Evolutionary conservation across 345 rosid species (phyloP), one percentile per base, ranked within the genome.

Genomic region (Aquilaria yunnanensis): DNA sequence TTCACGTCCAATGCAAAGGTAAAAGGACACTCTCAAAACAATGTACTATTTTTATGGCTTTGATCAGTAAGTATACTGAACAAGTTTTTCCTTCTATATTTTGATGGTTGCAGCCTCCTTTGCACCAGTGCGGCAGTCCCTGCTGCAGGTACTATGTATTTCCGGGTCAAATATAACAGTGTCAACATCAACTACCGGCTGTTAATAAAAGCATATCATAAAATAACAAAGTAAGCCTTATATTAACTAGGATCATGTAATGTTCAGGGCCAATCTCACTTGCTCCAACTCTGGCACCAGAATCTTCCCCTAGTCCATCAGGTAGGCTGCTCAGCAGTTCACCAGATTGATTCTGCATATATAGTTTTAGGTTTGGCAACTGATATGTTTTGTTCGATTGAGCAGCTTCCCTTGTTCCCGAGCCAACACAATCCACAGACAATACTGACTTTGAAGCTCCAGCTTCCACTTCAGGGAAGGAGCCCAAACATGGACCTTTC

Each of bases 1-100:
- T 90, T 54, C 89, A 96, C 11, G 65, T 93, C 67, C 90, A 88
- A 51, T 90, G 98, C 86, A 71, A 85, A 79, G 84, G 94, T 78
- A 52, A 32, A 51, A 37, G 0, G 43, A 4, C 8, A 37, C 4
- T 37, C 8, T 3, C 43, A 5, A 8, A 37, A 5, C 43, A 37
- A 37, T 5, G 43, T 37, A 8, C 7, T 37, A 6, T 3, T 3
- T 5, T 37, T 37, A 4, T 37, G 43, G 43, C 43, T 37, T 37
- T 37, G 43, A 37, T 37, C 43, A 37, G 8, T 37, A 37, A 37
- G 43, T 4, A 37, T 4, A 8, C 43, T 4, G 7, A 37, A 37
- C 8, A 37, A 4, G 43, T 8, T 37, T 37, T 4, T 4, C 41
- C 43, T 4, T 37, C 43, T 37, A 3, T 37, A 4, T 37, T 37